These are phyloP conservation scores for Fusarium subglutinans DNA, from an alignment of 2,329 filamentous ascomycete genomes.

Conservation along the genomic window DNA sequence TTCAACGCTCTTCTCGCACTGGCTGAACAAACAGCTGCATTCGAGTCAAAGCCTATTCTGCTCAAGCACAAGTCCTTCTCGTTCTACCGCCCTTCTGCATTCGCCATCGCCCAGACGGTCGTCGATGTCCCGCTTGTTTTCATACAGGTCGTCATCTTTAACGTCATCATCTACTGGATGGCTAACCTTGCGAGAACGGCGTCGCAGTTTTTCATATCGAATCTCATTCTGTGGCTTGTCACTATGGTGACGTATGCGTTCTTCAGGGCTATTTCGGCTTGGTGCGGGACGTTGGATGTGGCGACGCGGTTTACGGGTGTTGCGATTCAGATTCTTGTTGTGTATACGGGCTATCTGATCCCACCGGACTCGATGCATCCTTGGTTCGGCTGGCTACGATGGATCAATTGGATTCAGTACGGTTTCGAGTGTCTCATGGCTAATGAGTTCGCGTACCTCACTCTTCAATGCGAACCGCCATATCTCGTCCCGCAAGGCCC, in stretches of 20 bases:
- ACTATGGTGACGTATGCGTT: conserved; percentile 67
- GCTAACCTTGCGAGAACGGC: conserved; percentile 72
- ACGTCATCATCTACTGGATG: conserved; percentile 81
- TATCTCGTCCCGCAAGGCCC: conserved; percentile 65
- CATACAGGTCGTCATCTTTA: conserved; percentile 72
- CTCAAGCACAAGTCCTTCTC: conserved; percentile 77
- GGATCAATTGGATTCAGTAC: conserved; percentile 75
- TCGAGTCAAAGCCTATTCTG: conserved; percentile 70
- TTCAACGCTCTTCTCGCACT: conserved; percentile 74
- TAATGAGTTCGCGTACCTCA: conserved; percentile 68
- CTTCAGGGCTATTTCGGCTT: conserved; percentile 67
- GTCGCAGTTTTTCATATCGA: conserved; percentile 73
- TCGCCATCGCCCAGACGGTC: conserved; percentile 65
- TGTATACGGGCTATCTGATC: conserved; percentile 74
- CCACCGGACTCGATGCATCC: conserved; percentile 63
- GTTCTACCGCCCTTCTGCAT: conserved; percentile 70
- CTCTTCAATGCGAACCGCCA: conserved; percentile 66
- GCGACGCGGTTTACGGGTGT: conserved; percentile 68
- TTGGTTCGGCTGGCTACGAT: conserved; percentile 74
- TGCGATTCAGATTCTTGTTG: conserved; percentile 69
- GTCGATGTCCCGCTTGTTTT: conserved; percentile 71
- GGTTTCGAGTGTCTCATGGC: conserved; percentile 73
- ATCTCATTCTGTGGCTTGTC: conserved; percentile 67
- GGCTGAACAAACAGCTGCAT: conserved; percentile 74
- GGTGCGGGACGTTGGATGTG: conserved; percentile 68